Evolutionary conservation across 441 rosid species (phyloP), one percentile per base, ranked within the genome.

Genomic region (Populus trichocarpa): DNA sequence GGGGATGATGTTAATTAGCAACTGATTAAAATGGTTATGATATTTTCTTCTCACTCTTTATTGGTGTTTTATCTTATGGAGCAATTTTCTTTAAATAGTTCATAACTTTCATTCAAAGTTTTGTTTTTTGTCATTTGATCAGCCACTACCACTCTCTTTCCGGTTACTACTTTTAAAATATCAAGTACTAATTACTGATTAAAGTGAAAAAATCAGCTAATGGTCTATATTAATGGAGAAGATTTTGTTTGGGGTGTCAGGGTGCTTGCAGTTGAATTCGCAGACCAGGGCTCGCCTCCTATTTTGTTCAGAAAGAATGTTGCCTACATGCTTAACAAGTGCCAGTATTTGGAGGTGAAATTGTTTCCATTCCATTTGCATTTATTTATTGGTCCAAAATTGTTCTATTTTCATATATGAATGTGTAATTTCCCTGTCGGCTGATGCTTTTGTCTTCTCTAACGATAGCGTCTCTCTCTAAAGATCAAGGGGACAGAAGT

Each of bases 291-390:
- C 32, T 77, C 85, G 23, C 83, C 84, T 4, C 50, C 74, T 36
- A 70, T 66, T 16, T 33, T 36, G 13, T 84, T 84, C 53, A 75
- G 67, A 66, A 50, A 33, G 16, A 81, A 82, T 81, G 81, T 91
- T 73, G 77, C 78, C 26, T 71, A 50, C 38, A 77, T 91, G 91
- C 87, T 91, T 32, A 57, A 67, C 8, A 70, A 75, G 59, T 88
- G 91, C 76, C 77, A 75, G 30, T 72, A 79, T 76, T 86, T 91
- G 90, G 93, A 91, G 90, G 96, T 91, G 83, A 85, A 80, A 76
- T 68, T 26, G 63, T 75, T 85, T 12, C 69, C 40, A 67, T 75
- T 6, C 30, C 6, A 2, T 42, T 32, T 71, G 6, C 22, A 2
- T 63, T 53, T 66, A n/a, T 42, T 8, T 63, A 5, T 3, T 16